phyloP scores from a whole-genome alignment of 768 basidiomycete species.

The Panus rudis region DNA sequence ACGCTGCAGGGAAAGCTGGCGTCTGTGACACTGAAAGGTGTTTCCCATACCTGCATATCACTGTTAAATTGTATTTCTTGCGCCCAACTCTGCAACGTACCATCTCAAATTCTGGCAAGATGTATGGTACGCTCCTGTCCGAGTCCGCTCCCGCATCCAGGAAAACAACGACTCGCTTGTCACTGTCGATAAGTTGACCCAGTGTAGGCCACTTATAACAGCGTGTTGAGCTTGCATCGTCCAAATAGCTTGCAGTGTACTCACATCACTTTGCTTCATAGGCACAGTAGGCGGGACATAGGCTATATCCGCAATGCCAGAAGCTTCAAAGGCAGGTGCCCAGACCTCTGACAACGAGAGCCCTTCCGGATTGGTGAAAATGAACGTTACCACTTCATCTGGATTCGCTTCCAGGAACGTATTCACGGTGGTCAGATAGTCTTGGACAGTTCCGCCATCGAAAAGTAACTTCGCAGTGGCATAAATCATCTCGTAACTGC shows the following conservation, averaged over 20 bases:
- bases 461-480: constrained; percentile 29
- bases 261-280: constrained; percentile 19
- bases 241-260: no score
- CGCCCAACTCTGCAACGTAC: no score
- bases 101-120: constrained; percentile 53
- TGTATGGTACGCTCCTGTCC: constrained; percentile 35
- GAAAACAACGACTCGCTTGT: constrained; percentile 56
- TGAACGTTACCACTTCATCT: constrained; percentile 55
- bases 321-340: constrained; percentile 44
- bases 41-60: constrained; percentile 53
- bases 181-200: constrained; percentile 51
- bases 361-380: constrained; percentile 63
- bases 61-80: no score
- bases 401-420: constrained; percentile 55
- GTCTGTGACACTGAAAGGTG: constrained; percentile 45
- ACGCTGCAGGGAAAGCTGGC: constrained; percentile 46
- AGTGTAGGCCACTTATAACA: constrained; percentile 70
- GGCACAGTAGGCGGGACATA: constrained; percentile 41
- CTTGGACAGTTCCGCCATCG: constrained; percentile 40
- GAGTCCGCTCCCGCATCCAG: constrained; percentile 40
- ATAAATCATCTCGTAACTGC: constrained; percentile 2
- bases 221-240: no score
- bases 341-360: constrained; percentile 40
- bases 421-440: constrained; percentile 14
- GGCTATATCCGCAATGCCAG: constrained; percentile 36